Evolutionary conservation across 345 rosid genomes (phyloP), one percentile per base, ranked within the genome.

Genomic region (Hypericum perforatum): DNA sequence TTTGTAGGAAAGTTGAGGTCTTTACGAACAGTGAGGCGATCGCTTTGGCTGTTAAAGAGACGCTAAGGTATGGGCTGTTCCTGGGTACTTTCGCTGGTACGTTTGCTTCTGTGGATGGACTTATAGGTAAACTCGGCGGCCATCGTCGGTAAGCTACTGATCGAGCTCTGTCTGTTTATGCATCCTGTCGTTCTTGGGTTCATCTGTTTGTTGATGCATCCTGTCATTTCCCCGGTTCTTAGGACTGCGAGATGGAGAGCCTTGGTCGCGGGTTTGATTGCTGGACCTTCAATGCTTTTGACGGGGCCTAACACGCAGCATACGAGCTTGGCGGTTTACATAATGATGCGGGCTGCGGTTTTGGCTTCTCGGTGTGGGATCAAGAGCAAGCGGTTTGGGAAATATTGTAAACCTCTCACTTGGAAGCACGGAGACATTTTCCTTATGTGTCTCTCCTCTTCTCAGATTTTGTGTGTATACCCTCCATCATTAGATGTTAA

Each of bases 371-470:
- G 95, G 0, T 91, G 98, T 45, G 98, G 98, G 16, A 87, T 91
- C 56, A 91, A 91, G 54, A 91, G 98, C 66, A 78, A 78, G 58
- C 80, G 78, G 41, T 82, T 87, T 61, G 96, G 92, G 55, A 65
- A 63, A 37, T 48, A 77, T n/a, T 91, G 96, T 64, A 82, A 82
- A 67, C 98, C 98, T 36, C 96, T 91, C 61, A 82, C 98, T 41
- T 91, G 98, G 98, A 87, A 82, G 83, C 96, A 91, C 43, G 95
- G 96, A 0, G 98, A 91, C 67, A 63, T 85, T 44, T 85, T 91
- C 64, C 92, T 91, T 45, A 91, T 87, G 98, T 91, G 96, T 65
- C 92, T 87, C 57, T 84, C 98, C 8, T 91, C 96, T 7, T 87
- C 89, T 0, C 95, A 91, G 78, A 85, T 87, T 74, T 67, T 91